A percentile compares a stretch with the other conserved stretches of the same genome.
phyloP scores from a whole-genome alignment of 495 filamentous ascomycete genomes.

The Podospora pseudocomata region DNA sequence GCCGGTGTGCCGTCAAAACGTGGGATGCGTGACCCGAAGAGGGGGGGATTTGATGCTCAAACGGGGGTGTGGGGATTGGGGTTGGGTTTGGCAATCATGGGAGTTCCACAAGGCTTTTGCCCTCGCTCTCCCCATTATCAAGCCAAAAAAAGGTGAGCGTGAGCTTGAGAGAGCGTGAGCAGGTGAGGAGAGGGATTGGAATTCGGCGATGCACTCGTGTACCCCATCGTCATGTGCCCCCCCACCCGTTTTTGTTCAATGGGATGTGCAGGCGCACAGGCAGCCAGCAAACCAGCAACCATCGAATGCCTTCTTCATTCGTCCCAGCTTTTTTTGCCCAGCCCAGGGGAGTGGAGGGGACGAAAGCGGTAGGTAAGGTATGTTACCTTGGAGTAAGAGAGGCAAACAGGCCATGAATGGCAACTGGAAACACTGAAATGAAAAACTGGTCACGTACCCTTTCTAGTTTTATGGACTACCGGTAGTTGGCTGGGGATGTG shows the following conservation, averaged over 20 bases:
- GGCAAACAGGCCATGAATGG: not conserved
- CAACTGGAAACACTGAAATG: not conserved
- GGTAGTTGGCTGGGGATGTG: not conserved
- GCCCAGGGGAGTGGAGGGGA: not conserved
- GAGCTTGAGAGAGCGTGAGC: not conserved
- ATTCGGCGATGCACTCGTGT: not conserved
- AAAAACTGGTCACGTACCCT: not conserved
- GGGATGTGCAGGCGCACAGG: constrained; percentile 14
- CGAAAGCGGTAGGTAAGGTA: constrained; percentile 12
- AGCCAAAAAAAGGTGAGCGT: not conserved
- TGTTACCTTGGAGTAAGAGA: constrained; percentile 14
- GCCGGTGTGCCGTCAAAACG: constrained; percentile 26
- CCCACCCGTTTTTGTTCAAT: not conserved
- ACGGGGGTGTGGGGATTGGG: constrained; percentile 22
- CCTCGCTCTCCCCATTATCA: not conserved
- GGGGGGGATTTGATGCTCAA: constrained; percentile 19
- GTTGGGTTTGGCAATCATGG: constrained; percentile 13
- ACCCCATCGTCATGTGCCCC: constrained; percentile 11
- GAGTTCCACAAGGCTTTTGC: constrained; percentile 14
- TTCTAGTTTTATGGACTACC: not conserved
- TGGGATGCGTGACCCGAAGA: constrained; percentile 31
- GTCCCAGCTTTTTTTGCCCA: not conserved
- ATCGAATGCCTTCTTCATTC: not conserved
- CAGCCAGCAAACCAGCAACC: not conserved
- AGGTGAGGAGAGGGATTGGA: constrained; percentile 6